Evolutionary conservation across 345 rosid genomes (phyloP).

Genomic region (thale cress (Arabidopsis thaliana)): TAIR10.1 NC_003071.7:12085501-12086000

Average conservation of each 20-base stretch:
- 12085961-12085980: conserved; percentile 71
- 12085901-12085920: conserved; percentile 57
- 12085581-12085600: too few relatives aligned
- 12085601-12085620: too few relatives aligned
- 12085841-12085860: conserved; percentile 24
- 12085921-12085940: conserved; percentile 61
- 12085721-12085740: conserved; percentile 27
- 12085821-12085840: background rate
- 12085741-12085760: conserved; percentile 28
- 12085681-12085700: background rate
- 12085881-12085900: conserved; percentile 67
- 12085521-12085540: background rate
- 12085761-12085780: conserved; percentile 51
- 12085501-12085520: background rate
- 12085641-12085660: too few relatives aligned
- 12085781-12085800: conserved; percentile 63
- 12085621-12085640: too few relatives aligned
- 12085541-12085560: background rate
- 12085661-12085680: background rate
- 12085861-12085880: conserved; percentile 49
- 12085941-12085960: conserved; percentile 68
- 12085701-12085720: conserved; percentile 34
- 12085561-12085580: too few relatives aligned
- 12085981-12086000: conserved; percentile 63
- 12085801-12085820: background rate